Evolutionary conservation across 768 basidiomycete species (phyloP).

Genomic region (Kwoniella bestiolae): DNA sequence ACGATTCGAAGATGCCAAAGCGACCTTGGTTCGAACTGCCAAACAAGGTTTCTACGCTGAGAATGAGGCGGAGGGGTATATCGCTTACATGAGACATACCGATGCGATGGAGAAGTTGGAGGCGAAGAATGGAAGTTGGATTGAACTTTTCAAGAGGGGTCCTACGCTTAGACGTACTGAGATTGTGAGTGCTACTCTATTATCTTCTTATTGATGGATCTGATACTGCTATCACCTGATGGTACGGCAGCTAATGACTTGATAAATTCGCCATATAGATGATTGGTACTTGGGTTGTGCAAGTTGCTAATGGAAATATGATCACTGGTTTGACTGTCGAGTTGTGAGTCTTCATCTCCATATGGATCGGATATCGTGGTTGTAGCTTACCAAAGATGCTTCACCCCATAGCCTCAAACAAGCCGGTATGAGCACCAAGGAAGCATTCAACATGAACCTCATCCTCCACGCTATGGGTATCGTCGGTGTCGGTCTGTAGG

Average conservation of each 20-base stretch:
- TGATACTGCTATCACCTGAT: too few relatives aligned
- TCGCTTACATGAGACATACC: conserved; percentile 48
- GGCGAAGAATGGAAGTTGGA: conserved; percentile 26
- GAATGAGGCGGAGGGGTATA: conserved; percentile 31
- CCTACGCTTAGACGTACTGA: conserved; percentile 47
- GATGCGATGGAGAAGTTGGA: conserved; percentile 41
- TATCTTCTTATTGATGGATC: too few relatives aligned
- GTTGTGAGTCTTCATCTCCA: conserved; percentile 15
- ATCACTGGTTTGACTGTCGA: conserved; percentile 37
- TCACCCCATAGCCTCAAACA: conserved; percentile 25
- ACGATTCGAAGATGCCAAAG: conserved; percentile 52
- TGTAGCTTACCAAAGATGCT: not conserved
- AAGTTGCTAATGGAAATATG: conserved; percentile 35
- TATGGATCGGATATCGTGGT: not conserved
- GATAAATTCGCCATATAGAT: conserved; percentile 22
- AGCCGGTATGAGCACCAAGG: conserved; percentile 30
- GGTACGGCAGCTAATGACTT: too few relatives aligned
- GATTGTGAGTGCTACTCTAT: conserved; percentile 31
- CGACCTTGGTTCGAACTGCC: conserved; percentile 33
- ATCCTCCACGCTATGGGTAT: conserved; percentile 35
- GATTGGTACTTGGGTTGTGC: conserved; percentile 34
- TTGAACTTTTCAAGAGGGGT: conserved; percentile 39
- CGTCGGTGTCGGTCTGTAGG: conserved; percentile 35
- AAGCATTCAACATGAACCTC: conserved; percentile 38
- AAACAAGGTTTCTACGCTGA: conserved; percentile 24